Conservation (phyloP, 345 rosid genomes). For the Syzygium aromaticum region DNA sequence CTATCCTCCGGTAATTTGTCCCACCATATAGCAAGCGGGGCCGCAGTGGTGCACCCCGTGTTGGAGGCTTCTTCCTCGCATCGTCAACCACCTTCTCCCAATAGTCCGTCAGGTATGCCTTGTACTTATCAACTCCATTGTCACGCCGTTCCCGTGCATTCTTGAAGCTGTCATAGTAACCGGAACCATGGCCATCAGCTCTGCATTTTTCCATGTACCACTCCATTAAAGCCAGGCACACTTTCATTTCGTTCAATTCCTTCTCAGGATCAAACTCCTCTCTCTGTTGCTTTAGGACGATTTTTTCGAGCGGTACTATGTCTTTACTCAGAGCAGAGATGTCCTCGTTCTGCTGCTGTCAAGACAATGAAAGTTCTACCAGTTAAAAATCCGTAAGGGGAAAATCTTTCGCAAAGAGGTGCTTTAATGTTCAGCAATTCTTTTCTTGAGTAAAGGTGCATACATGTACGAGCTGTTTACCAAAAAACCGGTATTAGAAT, state of each 20-base stretch:
- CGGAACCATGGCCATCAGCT: not conserved
- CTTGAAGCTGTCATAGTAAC: conserved; percentile 50
- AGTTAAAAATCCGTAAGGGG: too few species aligned
- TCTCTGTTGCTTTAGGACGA: conserved; percentile 1
- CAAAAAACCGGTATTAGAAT: too few species aligned
- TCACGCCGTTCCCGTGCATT: not conserved
- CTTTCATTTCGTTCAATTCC: conserved; percentile 30
- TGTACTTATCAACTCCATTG: not conserved
- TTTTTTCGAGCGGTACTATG: not conserved
- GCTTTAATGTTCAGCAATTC: too few species aligned
- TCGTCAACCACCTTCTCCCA: conserved; percentile 46
- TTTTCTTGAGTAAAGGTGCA: too few species aligned
- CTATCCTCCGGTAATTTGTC: conserved; percentile 45
- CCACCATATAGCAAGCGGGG: conserved; percentile 32
- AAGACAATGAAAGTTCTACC: not conserved
- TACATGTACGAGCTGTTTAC: too few species aligned
- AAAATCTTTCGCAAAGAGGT: too few species aligned
- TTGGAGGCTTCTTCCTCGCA: conserved; percentile 42
- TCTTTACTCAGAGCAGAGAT: not conserved
- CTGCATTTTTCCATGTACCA: conserved; percentile 45
- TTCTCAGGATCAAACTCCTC: conserved; percentile 1
- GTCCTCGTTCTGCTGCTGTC: conserved; percentile 13
- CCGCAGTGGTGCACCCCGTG: conserved; percentile 13
- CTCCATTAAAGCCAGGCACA: conserved; percentile 34
- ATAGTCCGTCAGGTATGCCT: conserved; percentile 19